Evolutionary conservation across 768 basidiomycete species (phyloP), one percentile per base, ranked within the genome.

Genomic region (Cystobasidium ongulense): DNA sequence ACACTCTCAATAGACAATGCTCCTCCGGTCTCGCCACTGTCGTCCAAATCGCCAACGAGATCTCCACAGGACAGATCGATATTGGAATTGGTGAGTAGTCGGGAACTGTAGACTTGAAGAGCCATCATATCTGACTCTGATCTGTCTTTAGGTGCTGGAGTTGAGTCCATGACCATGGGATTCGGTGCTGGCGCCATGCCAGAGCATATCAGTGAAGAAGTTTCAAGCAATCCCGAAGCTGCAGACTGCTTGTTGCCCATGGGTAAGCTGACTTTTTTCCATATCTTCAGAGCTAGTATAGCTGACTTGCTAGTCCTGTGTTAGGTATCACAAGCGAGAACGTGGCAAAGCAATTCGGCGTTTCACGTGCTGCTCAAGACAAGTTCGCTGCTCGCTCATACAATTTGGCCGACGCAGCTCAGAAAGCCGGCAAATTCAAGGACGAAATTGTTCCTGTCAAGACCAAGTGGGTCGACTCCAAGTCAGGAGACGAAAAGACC

Each of bases 21-120:
- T 90, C 92, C 1, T 94, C 92, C 0, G 93, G 94, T 27, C 84
- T 98, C 62, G 91, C 94, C 86, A 89, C 95, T n/a, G 88, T 98
- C 75, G 87, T 90, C 73, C 82, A 84, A 79, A 90, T 98, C 63
- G 92, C 93, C 21, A 89, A 95, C 80, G 86, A 89, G 72, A 93
- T 98, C 76, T 85, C 88, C 75, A 82, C 87, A 7, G 89, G 90
- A 27, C 91, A 97, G 78, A 88, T 88, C 31, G 88, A 90, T 31
- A 84, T 98, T 53, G 95, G 95, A 27, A 83, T 98, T 66, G 95
- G 92, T 1, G 84, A 88, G 33, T 81, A 91, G 92, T 90, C 87
- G 87, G 52, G 81, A 87, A 74, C 89, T 91, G 90, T 87, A 74
- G 76, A 86, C 80, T n/a, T 59, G 23, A 43, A 27, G 31, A 15